These are phyloP conservation scores for Cystobasidium pallidum DNA, from an alignment of 1,284 basidiomycete species.

Conservation along the genomic window DNA sequence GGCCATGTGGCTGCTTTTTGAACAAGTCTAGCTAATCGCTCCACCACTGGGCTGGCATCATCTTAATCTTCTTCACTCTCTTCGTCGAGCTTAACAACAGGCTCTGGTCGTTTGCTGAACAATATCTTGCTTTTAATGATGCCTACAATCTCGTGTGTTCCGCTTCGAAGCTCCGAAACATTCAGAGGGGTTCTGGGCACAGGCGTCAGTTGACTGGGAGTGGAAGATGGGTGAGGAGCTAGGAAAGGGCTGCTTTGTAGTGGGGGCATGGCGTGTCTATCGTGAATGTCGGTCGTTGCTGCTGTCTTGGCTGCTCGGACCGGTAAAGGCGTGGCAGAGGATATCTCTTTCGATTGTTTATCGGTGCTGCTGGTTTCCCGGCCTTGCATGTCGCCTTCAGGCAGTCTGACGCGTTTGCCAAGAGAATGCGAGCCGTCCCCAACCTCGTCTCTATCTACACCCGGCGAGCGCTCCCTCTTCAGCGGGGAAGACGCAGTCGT, in stretches of 20 bases:
- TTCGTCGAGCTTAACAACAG: constrained; percentile 44
- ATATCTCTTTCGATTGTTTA: neutral
- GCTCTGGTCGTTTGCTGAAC: constrained; percentile 51
- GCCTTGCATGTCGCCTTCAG: neutral
- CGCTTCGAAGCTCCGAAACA: constrained; percentile 36
- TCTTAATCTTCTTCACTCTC: constrained; percentile 26
- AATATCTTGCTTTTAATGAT: constrained; percentile 50
- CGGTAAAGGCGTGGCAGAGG: constrained; percentile 14
- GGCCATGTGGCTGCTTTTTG: too few relatives aligned
- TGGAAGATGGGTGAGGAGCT: constrained; percentile 18
- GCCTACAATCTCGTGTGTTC: constrained; percentile 47
- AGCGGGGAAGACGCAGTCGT: constrained; percentile 18
- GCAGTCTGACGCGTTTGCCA: neutral
- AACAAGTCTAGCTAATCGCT: too few relatives aligned
- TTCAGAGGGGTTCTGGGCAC: constrained; percentile 32
- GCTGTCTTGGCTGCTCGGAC: neutral
- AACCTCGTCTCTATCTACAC: neutral
- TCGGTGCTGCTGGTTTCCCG: neutral
- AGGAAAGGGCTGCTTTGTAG: constrained; percentile 23
- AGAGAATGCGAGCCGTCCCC: neutral
- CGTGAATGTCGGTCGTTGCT: neutral
- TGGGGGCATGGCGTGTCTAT: neutral
- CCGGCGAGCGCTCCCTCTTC: constrained; percentile 10
- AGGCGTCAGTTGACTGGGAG: constrained; percentile 15
- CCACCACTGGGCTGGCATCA: too few relatives aligned